Evolutionary conservation across 345 rosid species (phyloP).

Genomic region (Ailanthus altissimus): DNA sequence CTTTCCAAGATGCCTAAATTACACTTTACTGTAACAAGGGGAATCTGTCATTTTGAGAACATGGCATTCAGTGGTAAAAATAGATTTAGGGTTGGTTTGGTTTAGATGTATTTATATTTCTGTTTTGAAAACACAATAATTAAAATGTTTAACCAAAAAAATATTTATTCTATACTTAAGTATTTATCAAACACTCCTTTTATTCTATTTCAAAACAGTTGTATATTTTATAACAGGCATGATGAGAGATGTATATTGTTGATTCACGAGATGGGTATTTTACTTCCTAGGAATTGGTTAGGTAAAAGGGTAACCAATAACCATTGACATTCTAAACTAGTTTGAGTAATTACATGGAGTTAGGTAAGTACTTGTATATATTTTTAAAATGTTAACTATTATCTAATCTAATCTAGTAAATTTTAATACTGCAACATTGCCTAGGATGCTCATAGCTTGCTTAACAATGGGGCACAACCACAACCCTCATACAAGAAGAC

Average conservation of each 20-base stretch:
- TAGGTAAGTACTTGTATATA: neutral
- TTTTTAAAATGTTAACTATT: neutral
- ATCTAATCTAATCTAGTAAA: neutral
- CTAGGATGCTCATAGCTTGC: slow-evolving; percentile 36
- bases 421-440: slow-evolving; percentile 19
- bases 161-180: no score
- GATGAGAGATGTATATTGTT: no score
- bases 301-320: neutral
- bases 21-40: neutral
- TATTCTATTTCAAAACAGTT: no score
- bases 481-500: slow-evolving; percentile 12
- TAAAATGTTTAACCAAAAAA: no score
- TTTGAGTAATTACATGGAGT: neutral
- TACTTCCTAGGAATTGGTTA: no score
- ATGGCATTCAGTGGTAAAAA: no score
- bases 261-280: no score
- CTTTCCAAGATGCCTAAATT: neutral
- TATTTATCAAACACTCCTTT: no score
- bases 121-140: no score
- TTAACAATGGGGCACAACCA: slow-evolving; percentile 24
- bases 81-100: neutral
- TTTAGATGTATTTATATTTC: no score
- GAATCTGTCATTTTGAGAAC: slow-evolving; percentile 9
- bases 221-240: no score
- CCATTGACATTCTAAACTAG: slow-evolving; percentile 28